Conservation (phyloP, 2,329 filamentous ascomycete genomes). For the Phialemoniopsis sp. region DNA sequence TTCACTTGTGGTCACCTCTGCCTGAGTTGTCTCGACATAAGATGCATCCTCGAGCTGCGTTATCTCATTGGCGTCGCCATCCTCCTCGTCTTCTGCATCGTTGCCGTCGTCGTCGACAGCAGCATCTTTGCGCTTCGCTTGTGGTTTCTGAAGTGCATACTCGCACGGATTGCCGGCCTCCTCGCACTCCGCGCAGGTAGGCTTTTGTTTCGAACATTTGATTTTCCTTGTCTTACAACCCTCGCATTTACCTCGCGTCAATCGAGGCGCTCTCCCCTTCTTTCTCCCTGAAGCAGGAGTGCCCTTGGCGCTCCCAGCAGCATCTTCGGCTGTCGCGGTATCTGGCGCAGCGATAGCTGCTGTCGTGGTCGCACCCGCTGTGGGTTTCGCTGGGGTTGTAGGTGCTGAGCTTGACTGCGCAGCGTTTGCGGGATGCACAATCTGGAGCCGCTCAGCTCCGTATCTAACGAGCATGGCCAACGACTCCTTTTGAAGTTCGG, state of each 20-base stretch:
- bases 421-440: constrained; percentile 44
- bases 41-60: too few relatives aligned
- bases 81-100: background rate
- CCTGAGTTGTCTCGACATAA: too few relatives aligned
- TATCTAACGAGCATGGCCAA: constrained; percentile 53
- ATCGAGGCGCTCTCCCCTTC: constrained; percentile 16
- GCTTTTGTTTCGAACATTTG: constrained; percentile 28
- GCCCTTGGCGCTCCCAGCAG: constrained; percentile 4
- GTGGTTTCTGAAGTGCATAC: constrained; percentile 5
- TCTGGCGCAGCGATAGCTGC: constrained; percentile 12
- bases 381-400: constrained; percentile 15
- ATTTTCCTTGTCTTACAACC: constrained; percentile 21
- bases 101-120: constrained; percentile 1
- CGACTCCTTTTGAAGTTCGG: constrained; percentile 49
- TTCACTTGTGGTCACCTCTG: too few relatives aligned
- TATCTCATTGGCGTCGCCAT: too few relatives aligned
- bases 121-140: constrained; percentile 6
- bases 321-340: constrained; percentile 2
- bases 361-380: constrained; percentile 10
- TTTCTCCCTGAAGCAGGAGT: constrained; percentile 15
- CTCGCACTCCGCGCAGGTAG: constrained; percentile 22
- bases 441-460: constrained; percentile 51
- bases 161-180: constrained; percentile 7
- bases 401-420: constrained; percentile 16
- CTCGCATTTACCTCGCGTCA: constrained; percentile 25